Evolutionary conservation across 371 early-diverging fungal species (phyloP).

Genomic region (Sporodiniella umbellata): DNA sequence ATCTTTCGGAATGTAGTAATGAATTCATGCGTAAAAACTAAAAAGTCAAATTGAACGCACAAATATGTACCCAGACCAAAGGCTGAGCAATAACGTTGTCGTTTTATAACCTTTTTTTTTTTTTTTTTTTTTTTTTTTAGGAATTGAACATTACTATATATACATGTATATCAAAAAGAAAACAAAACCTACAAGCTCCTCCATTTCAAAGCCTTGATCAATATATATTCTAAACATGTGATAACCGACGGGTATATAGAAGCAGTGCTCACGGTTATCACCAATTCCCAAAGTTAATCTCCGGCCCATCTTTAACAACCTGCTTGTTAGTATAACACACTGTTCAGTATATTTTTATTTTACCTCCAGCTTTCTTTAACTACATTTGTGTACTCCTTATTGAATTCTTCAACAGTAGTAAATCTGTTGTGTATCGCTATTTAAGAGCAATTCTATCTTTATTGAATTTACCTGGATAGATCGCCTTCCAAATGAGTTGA

Average conservation of each 20-base stretch:
- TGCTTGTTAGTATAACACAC: constrained; percentile 3
- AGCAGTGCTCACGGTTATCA: constrained; percentile 87
- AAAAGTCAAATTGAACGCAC: constrained; percentile 84
- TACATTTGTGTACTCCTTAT: constrained; percentile 72
- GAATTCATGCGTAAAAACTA: constrained; percentile 92
- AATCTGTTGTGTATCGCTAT: constrained; percentile 57
- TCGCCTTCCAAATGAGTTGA: constrained; percentile 79
- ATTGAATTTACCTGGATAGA: constrained; percentile 52
- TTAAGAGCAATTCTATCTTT: background rate
- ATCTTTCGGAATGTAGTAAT: constrained; percentile 82
- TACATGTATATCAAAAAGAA: background rate
- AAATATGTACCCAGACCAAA: constrained; percentile 86
- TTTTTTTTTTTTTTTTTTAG: no score
- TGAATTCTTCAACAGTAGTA: constrained; percentile 75
- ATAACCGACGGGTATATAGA: constrained; percentile 85
- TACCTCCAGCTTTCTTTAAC: constrained; percentile 71
- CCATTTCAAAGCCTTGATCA: constrained; percentile 81
- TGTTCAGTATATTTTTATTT: background rate
- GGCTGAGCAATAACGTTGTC: constrained; percentile 89
- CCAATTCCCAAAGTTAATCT: constrained; percentile 87
- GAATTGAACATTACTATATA: no score
- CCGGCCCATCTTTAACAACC: constrained; percentile 72
- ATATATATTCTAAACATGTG: constrained; percentile 79
- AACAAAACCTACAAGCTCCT: constrained; percentile 63
- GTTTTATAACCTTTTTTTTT: constrained; percentile 84